Conservation (phyloP, 164 flowering plant species). For the Annona cherimola region DNA sequence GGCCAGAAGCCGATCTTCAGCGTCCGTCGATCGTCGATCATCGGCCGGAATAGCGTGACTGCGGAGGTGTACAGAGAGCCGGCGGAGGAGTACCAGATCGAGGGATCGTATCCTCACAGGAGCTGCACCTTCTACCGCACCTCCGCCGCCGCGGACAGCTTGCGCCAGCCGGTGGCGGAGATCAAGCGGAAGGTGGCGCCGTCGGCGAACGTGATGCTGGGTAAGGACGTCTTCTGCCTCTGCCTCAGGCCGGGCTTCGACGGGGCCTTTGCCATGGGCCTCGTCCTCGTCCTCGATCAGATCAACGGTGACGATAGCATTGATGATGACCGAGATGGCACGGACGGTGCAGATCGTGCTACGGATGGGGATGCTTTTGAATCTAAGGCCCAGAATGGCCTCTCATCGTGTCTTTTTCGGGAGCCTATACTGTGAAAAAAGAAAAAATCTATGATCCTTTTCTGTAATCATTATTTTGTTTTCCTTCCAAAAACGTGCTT, state of each 20-base stretch:
- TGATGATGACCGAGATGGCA: neutral
- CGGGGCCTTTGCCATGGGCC: slow-evolving; percentile 87
- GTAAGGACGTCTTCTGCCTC: slow-evolving; percentile 76
- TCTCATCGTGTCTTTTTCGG: neutral
- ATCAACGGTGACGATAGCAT: slow-evolving; percentile 40
- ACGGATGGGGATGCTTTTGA: neutral
- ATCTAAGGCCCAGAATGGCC: neutral
- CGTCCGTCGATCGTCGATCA: slow-evolving; percentile 79
- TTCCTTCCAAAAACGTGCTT: too few relatives aligned
- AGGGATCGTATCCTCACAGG: slow-evolving; percentile 60
- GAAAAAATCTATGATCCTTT: too few relatives aligned
- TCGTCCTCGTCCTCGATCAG: slow-evolving; percentile 83
- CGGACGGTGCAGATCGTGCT: neutral
- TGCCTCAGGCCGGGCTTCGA: slow-evolving; percentile 74
- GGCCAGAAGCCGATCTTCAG: slow-evolving; percentile 83
- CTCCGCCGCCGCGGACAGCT: neutral
- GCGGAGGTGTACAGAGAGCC: slow-evolving; percentile 57
- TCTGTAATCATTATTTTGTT: too few relatives aligned
- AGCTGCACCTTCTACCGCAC: slow-evolving; percentile 44
- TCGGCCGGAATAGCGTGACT: slow-evolving; percentile 65
- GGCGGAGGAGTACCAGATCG: slow-evolving; percentile 72
- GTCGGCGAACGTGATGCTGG: slow-evolving; percentile 62
- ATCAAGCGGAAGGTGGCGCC: slow-evolving; percentile 73
- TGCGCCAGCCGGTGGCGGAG: slow-evolving; percentile 62
- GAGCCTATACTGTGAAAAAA: neutral